phyloP scores from a whole-genome alignment of 257 asterid species.

The Lycium ferocissimum region DNA sequence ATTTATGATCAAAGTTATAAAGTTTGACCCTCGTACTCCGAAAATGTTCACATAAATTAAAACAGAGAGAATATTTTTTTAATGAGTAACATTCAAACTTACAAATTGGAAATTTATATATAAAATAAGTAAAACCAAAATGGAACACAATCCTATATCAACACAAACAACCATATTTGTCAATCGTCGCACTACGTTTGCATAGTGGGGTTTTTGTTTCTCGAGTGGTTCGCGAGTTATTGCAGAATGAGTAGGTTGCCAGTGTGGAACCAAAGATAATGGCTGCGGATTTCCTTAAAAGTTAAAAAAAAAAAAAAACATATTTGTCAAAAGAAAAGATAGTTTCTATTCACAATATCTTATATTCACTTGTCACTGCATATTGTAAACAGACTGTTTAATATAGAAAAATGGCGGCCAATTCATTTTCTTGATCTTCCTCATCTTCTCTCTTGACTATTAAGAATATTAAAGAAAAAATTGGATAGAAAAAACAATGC shows the following conservation, averaged over 20 bases:
- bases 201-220: too few relatives aligned
- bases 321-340: too few relatives aligned
- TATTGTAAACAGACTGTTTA: not conserved
- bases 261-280: too few relatives aligned
- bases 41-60: too few relatives aligned
- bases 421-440: slow-evolving; percentile 9
- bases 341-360: too few relatives aligned
- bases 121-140: not conserved
- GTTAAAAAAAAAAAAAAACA: too few relatives aligned
- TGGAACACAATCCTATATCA: not conserved
- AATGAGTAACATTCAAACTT: not conserved
- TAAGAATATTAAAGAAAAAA: slow-evolving; percentile 72
- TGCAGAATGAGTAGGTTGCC: too few relatives aligned
- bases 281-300: too few relatives aligned
- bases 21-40: too few relatives aligned
- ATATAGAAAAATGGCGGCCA: not conserved
- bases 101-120: not conserved
- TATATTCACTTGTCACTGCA: not conserved
- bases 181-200: too few relatives aligned
- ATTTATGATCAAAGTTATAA: too few relatives aligned
- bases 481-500: slow-evolving; percentile 61
- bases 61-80: not conserved
- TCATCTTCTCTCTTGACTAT: not conserved
- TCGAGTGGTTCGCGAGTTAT: too few relatives aligned
- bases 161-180: not conserved